Conservation (phyloP, 495 filamentous ascomycete species). For the Pyrenopolyporus hunteri region DNA sequence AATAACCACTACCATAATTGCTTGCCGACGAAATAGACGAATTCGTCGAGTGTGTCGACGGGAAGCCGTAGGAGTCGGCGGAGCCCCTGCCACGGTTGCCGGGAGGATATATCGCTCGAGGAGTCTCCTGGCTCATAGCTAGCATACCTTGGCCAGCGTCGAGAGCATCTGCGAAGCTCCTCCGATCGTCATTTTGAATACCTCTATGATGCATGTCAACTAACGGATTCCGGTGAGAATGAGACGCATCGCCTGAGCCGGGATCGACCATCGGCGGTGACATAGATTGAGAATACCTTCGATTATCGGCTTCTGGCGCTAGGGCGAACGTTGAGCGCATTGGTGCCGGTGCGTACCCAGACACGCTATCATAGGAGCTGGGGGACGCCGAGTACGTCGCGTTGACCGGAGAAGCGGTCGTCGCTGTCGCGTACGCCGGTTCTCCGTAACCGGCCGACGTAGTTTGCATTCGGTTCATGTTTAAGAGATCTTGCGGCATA, state of each 20-base stretch:
- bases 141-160: slow-evolving; percentile 88
- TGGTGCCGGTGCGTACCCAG: slow-evolving; percentile 65
- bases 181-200: slow-evolving; percentile 65
- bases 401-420: slow-evolving; percentile 64
- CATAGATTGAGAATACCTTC: slow-evolving; percentile 83
- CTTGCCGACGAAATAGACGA: slow-evolving; percentile 90
- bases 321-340: slow-evolving; percentile 65
- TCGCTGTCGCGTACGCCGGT: slow-evolving; percentile 56
- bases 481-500: slow-evolving; percentile 75
- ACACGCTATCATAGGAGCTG: slow-evolving; percentile 67
- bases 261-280: slow-evolving; percentile 56
- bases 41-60: slow-evolving; percentile 85
- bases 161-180: slow-evolving; percentile 79
- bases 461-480: slow-evolving; percentile 57
- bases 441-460: slow-evolving; percentile 58
- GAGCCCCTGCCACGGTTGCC: slow-evolving; percentile 67
- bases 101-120: slow-evolving; percentile 84
- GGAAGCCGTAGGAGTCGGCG: slow-evolving; percentile 92
- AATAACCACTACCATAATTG: slow-evolving; percentile 73
- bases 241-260: slow-evolving; percentile 45
- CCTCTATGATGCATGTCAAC: slow-evolving; percentile 68
- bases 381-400: slow-evolving; percentile 72
- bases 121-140: slow-evolving; percentile 89
- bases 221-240: slow-evolving; percentile 59
- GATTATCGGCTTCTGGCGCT: slow-evolving; percentile 65